Base-by-base conservation (phyloP, 2,329 filamentous ascomycete species). In the Trichoderma cornu-damae region DNA sequence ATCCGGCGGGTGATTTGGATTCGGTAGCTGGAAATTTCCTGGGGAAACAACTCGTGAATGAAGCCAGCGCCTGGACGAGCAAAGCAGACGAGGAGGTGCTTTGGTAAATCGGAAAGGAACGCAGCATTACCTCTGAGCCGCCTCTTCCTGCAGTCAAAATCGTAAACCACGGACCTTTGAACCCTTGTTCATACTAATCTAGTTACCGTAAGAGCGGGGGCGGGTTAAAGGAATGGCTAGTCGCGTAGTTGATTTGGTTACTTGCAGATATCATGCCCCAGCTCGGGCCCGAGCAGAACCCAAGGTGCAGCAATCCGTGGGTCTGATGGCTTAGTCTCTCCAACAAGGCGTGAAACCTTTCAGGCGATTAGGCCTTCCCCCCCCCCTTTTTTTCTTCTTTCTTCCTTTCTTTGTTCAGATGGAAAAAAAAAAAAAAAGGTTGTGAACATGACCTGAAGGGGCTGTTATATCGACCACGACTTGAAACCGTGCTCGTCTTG, bases 281-380 rank as follows among this genome's bases (percentile, higher is more conserved):
- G 40, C 30, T 46, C 32, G 59, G 44, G 20, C 26, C 51, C 56
- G 32, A 43, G 16, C 37, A 54, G 37, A 30, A 40, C 44, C 38
- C 44, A 34, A 47, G 35, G 55, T 54, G 46, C 50, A 38, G 35
- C 52, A 59, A 53, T 20, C 53, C 40, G 48, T 47, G 34, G 57
- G 50, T 42, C 50, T 38, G 50, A 34, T 30, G 55, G 32, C 28
- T 32, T 50, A 42, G 38, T 42, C 55, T 47, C 57, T 61, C 59
- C 60, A 61, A 59, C 60, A 54, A 59, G 59, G 51, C 51, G 54
- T 62, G 61, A 64, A 63, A 64, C 59, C 34, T 12, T 38, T 30
- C 24, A 22, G 61, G 57, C 57, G 38, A 57, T 42, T 35, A 35
- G 51, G 30, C 44, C 48, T 43, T 7, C 14, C 44, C 46, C 40